Base-by-base conservation (phyloP, 1,139 yeast genomes). In the Pneumocystis jirovecii region DNA sequence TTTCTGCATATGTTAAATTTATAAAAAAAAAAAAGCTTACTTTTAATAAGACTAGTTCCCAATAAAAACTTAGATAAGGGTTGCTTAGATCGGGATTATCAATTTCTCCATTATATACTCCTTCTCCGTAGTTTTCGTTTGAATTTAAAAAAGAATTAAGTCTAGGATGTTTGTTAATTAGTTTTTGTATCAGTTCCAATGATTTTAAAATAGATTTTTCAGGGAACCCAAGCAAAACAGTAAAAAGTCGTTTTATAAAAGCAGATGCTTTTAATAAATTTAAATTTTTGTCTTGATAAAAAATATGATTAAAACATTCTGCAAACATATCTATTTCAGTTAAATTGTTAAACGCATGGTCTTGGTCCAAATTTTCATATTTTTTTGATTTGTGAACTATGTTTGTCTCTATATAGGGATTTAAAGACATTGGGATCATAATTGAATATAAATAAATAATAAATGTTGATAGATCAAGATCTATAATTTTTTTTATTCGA, bases 271-370 rank as follows among this genome's bases (percentile, higher is more conserved):
- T 81, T n/a, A 50, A 31, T 19, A 61, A n/a, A 31, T 44, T 61
- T 56, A 82, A 78, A 63, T 81, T 79, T 2, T 93, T 83, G 86
- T 83, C 85, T 67, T 86, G 82, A 80, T 90, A 87, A 71, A 93
- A 91, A 25, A 90, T 82, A 65, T 83, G 83, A 73, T 93, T 96
- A 63, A 93, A 79, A 63, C 93, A 84, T 68, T 87, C 82, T 65
- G 91, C 78, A 35, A 90, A 77, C 73, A 91, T 79, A 74, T 93
- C 97, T 17, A 95, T 86, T 71, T 89, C 91, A 10, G 97, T 91
- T 0, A 96, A 84, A 2, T 90, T 87, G 73, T 89, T 88, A 63
- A 91, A 96, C 0, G 72, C 71, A 39, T 69, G 87, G 78, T 25
- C 91, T 12, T 31, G 60, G 21, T 66, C 65, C 4, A 31, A 45